Percentiles rank a stretch among this genome's conserved stretches.
These are phyloP conservation scores for Pseudotsuga menziesii DNA, from an alignment of 75 land plant species.

Conservation along the genomic window DNA sequence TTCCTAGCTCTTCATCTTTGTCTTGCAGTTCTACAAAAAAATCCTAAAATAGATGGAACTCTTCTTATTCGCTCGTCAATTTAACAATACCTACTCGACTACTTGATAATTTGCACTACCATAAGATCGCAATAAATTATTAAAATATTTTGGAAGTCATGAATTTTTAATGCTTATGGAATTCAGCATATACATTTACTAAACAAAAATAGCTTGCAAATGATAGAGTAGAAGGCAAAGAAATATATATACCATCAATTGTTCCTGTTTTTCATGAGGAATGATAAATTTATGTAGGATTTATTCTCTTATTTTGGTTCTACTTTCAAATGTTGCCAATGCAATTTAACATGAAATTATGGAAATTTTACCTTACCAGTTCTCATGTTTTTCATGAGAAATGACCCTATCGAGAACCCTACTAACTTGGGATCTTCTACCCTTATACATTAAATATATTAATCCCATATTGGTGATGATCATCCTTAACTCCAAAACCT, in stretches of 20 bases:
- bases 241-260: constrained; percentile 49
- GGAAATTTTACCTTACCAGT: too few relatives aligned
- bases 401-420: too few relatives aligned
- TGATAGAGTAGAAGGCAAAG: not conserved
- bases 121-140: not conserved
- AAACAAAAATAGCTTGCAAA: not conserved
- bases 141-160: not conserved
- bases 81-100: not conserved
- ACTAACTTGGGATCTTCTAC: too few relatives aligned
- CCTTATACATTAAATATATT: too few relatives aligned
- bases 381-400: too few relatives aligned
- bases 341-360: too few relatives aligned
- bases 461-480: too few relatives aligned
- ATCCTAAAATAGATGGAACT: constrained; percentile 23
- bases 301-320: constrained; percentile 76
- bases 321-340: constrained; percentile 56
- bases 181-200: not conserved
- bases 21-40: constrained; percentile 82
- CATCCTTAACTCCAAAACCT: too few relatives aligned
- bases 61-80: not conserved
- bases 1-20: constrained; percentile 60
- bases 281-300: constrained; percentile 74
- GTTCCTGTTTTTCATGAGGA: constrained; percentile 68
- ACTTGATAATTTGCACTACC: not conserved
- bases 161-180: not conserved